These are phyloP conservation scores for Dendrobium chrysotoxum DNA, from an alignment of 106 monocot genomes.

Conservation along the genomic window DNA sequence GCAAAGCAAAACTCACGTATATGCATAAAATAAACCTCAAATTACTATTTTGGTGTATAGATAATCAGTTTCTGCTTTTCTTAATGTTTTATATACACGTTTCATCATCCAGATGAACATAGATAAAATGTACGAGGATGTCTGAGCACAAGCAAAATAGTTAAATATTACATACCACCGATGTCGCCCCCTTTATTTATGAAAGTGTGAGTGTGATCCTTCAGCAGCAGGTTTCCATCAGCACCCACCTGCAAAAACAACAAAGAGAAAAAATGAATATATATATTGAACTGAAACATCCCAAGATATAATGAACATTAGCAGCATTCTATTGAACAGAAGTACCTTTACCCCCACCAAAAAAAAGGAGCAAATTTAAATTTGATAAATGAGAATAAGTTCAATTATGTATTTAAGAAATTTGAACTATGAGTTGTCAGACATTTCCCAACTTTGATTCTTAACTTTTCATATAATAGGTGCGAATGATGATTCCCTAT, in stretches of 20 bases:
- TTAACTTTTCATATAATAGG: not conserved
- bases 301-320: not conserved
- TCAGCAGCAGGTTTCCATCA: constrained; percentile 78
- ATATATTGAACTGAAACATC: not conserved
- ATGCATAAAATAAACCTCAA: not conserved
- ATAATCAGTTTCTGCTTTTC: not conserved
- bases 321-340: not conserved
- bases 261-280: not conserved
- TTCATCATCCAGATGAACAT: not conserved
- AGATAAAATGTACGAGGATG: not conserved
- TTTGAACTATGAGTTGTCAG: not conserved
- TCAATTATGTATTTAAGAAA: not conserved
- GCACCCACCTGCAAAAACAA: constrained; percentile 72
- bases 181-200: constrained; percentile 85
- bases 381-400: not conserved
- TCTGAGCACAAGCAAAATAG: not conserved
- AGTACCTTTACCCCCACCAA: not conserved
- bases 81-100: not conserved
- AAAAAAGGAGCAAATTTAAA: not conserved
- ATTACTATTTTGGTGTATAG: not conserved
- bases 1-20: not conserved
- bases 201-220: constrained; percentile 97
- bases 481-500: not conserved
- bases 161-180: constrained; percentile 60
- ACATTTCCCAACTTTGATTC: not conserved